Conservation (phyloP, 2,329 filamentous ascomycete species). For the Arthrobotrys pseudoclavata region DNA sequence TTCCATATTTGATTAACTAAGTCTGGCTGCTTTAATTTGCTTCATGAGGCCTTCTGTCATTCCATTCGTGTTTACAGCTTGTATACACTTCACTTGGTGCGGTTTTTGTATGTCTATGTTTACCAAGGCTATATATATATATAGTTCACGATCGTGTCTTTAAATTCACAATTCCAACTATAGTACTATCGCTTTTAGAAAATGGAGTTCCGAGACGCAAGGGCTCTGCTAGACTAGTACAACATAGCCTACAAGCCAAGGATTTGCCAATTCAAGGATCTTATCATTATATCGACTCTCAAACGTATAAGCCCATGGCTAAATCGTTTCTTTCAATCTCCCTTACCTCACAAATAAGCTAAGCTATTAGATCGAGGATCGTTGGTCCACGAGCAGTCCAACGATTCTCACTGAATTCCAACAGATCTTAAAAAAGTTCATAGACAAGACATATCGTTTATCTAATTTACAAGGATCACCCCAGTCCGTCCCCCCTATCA, state of each 20-base stretch:
- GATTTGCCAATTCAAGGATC: neutral
- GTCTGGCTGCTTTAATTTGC: no score
- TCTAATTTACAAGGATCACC: conserved; percentile 11
- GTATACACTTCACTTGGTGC: no score
- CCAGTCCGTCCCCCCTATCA: neutral
- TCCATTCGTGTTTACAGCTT: no score
- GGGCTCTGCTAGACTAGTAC: no score
- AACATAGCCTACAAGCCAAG: neutral
- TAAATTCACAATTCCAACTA: neutral
- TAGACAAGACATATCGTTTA: conserved; percentile 11
- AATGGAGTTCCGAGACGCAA: no score
- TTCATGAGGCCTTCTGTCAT: no score
- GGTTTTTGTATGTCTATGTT: no score
- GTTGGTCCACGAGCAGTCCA: neutral
- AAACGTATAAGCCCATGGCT: neutral
- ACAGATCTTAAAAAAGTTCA: neutral
- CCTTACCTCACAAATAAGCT: neutral
- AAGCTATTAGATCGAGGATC: neutral
- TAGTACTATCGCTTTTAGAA: no score
- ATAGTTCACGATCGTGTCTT: neutral
- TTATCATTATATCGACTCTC: neutral
- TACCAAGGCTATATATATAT: no score
- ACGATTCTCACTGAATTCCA: neutral
- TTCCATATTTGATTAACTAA: no score
- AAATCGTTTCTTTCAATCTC: no score